phyloP scores from a whole-genome alignment of 768 basidiomycete species.

The Amanita subjunquillea region DNA sequence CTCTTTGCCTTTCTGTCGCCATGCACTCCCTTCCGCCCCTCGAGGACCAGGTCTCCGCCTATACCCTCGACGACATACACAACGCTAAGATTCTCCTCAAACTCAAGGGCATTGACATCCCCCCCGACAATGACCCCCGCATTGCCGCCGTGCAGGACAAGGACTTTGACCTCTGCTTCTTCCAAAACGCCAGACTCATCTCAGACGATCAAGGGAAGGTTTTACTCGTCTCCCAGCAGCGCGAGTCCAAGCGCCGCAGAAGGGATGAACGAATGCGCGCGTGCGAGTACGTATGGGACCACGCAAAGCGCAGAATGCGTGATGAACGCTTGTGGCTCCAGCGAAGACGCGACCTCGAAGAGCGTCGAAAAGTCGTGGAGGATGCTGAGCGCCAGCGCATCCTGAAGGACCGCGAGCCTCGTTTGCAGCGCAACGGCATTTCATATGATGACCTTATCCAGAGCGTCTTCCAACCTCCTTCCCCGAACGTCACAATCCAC shows the following conservation, averaged over 20 bases:
- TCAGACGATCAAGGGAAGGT: constrained; percentile 32
- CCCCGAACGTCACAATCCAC: constrained; percentile 9
- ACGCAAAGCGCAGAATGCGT: constrained; percentile 31
- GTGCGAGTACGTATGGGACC: constrained; percentile 39
- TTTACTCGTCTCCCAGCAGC: constrained; percentile 25
- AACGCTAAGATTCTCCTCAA: constrained; percentile 56
- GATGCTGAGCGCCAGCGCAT: constrained; percentile 11
- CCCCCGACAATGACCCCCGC: constrained; percentile 48
- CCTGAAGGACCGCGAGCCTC: constrained; percentile 17
- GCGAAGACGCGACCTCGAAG: constrained; percentile 21
- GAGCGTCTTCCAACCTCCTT: constrained; percentile 1
- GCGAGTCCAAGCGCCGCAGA: constrained; percentile 24
- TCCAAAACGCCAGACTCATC: constrained; percentile 29
- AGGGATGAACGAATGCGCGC: constrained; percentile 30
- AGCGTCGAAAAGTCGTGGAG: constrained; percentile 14
- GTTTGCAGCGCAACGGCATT: constrained; percentile 9
- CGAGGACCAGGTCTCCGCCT: constrained; percentile 56
- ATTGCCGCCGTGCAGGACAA: constrained; percentile 49
- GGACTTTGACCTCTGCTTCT: constrained; percentile 38
- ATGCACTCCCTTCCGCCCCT: constrained; percentile 35
- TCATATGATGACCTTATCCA: constrained; percentile 9
- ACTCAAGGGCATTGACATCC: constrained; percentile 53
- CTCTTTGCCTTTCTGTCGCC: constrained; percentile 21
- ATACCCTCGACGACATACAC: constrained; percentile 57
- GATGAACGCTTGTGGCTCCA: constrained; percentile 25